Conservation (phyloP, 805 yeast genomes). For the Torulaspora microellipsoides region DNA sequence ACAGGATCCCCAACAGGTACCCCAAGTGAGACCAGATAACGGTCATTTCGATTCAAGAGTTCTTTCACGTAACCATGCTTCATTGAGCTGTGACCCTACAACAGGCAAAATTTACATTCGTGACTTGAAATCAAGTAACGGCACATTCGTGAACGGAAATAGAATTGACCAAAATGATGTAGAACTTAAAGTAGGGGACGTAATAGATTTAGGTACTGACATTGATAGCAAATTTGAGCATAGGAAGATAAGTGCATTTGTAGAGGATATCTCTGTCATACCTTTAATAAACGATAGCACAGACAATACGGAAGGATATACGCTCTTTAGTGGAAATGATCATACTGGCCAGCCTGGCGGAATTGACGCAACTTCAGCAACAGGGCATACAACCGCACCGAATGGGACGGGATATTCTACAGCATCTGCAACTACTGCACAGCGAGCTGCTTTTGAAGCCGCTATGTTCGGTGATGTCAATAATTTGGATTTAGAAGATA, state of each 20-base stretch:
- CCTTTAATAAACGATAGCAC: slow-evolving; percentile 33
- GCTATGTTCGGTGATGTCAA: slow-evolving; percentile 61
- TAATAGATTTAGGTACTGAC: slow-evolving; percentile 91
- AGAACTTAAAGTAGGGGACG: slow-evolving; percentile 72
- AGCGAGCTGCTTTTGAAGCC: slow-evolving; percentile 44
- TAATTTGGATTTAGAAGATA: slow-evolving; percentile 44
- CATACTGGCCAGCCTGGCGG: background rate
- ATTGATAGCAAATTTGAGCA: slow-evolving; percentile 64
- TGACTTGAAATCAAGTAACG: slow-evolving; percentile 89
- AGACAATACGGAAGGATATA: slow-evolving; percentile 2
- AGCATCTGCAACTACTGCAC: slow-evolving; percentile 18
- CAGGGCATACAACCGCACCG: slow-evolving; percentile 1
- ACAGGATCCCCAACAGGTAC: slow-evolving; percentile 33
- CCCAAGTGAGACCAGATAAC: slow-evolving; percentile 58
- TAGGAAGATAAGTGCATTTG: slow-evolving; percentile 77
- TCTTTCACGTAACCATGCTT: slow-evolving; percentile 90
- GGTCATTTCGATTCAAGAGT: slow-evolving; percentile 95
- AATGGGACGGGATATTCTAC: slow-evolving; percentile 2
- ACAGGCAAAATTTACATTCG: slow-evolving; percentile 66
- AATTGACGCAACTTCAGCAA: background rate
- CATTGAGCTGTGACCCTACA: slow-evolving; percentile 64
- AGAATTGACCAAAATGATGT: slow-evolving; percentile 55
- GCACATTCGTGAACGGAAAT: slow-evolving; percentile 81
- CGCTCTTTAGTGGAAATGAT: slow-evolving; percentile 2
- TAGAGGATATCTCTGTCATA: slow-evolving; percentile 63